Conservation (phyloP, 1,284 basidiomycete species). For the Pseudozyma tsukubaensis region DNA sequence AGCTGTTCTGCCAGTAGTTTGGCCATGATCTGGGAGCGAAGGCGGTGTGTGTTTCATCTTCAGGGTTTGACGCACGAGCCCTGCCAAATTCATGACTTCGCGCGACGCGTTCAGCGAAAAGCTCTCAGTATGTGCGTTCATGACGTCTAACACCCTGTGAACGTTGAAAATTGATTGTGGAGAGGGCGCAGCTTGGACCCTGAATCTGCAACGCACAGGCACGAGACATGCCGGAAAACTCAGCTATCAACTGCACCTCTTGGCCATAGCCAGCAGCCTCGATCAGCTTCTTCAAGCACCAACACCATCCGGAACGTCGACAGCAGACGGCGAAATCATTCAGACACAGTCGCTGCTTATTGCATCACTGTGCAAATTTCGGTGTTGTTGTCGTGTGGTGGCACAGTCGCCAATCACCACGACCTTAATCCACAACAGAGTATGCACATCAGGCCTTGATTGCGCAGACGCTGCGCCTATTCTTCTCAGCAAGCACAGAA, state of each 20-base stretch:
- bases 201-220: conserved; percentile 12
- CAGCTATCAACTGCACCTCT: background rate
- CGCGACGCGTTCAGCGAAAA: conserved; percentile 25
- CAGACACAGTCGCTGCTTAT: background rate
- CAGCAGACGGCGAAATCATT: background rate
- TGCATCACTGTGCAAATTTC: background rate
- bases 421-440: conserved; percentile 2
- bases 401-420: conserved; percentile 7
- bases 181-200: conserved; percentile 30
- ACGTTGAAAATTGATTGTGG: conserved; percentile 3
- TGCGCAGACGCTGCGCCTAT: conserved; percentile 19
- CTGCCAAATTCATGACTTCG: background rate
- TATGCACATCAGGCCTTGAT: conserved; percentile 20
- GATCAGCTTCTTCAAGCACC: background rate
- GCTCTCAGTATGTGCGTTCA: background rate
- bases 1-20: no score
- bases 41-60: background rate
- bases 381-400: background rate
- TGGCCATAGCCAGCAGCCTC: background rate
- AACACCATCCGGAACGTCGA: background rate
- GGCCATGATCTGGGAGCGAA: no score
- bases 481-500: background rate
- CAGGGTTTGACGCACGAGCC: conserved; percentile 12
- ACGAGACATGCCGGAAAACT: background rate
- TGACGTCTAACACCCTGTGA: background rate